Base-by-base conservation (phyloP, 768 basidiomycete genomes). In the Boletus insuetus region DNA sequence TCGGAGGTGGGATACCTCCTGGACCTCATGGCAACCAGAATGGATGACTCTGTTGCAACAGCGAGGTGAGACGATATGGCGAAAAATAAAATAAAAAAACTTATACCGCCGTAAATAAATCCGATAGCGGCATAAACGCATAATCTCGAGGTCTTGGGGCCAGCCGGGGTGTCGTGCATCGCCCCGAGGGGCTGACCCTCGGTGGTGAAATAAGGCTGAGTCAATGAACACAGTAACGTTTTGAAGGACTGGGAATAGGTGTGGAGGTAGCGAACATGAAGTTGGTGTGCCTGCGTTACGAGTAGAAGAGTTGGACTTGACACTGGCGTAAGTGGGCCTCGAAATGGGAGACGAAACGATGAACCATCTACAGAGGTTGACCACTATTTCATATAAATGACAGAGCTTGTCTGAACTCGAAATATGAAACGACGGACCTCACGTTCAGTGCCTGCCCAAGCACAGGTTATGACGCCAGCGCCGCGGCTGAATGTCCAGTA, bases 1-100 rank as follows among this genome's bases (percentile, higher is more conserved):
- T 73, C 71, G 24, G 68, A 53, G 34, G 64, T 60, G 13, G 85
- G 86, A 46, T 78, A 72, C 39, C 78, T 69, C 56, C 75, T 75
- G 17, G 85, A 82, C 49, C 84, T 80, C 61, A 81, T 86, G 12
- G 88, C 88, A 24, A 90, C 70, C 39, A 88, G 47, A 32, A 89
- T 73, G 10, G 83, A 75, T 11, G 73, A 64, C 43, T 88, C 87
- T 86, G 60, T 37, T 11, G 22, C 37, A 53, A 56, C 46, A 53
- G 32, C 49, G 40, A 26, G 54, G 35, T 57, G 29, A 64, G 46
- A 44, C 3, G 3, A 8, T 0, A 26, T 24, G 43, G 8, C 6
- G 10, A 24, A 19, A 8, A 38, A 38, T 8, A 13, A 3, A 24
- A 34, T 13, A 20, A 1, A 14, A 17, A 22, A 31, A 20, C 0